These are phyloP conservation scores for Apophysomyces ossiformis DNA, from an alignment of 371 early-diverging fungal genomes.

Conservation along the genomic window DNA sequence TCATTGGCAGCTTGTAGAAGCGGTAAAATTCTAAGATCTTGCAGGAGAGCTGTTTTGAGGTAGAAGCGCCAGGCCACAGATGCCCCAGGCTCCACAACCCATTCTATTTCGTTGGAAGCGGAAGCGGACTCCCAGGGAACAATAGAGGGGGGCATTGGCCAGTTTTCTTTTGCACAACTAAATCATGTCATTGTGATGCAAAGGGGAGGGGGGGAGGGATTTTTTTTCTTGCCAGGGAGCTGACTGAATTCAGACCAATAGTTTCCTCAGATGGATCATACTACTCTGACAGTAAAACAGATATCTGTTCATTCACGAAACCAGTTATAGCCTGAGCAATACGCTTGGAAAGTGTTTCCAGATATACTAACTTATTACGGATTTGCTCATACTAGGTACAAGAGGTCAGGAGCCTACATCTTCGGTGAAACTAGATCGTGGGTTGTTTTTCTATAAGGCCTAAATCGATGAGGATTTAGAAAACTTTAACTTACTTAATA, in stretches of 20 bases:
- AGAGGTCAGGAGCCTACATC: too few species aligned
- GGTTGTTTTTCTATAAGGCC: too few species aligned
- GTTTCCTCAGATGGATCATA: background rate
- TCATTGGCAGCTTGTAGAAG: background rate
- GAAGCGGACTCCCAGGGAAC: background rate
- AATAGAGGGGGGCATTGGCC: slow-evolving; percentile 1
- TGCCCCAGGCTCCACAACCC: background rate
- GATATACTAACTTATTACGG: background rate
- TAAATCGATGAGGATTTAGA: too few species aligned
- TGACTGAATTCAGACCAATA: background rate
- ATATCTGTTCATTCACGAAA: too few species aligned
- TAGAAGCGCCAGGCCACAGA: background rate
- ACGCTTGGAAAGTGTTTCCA: too few species aligned
- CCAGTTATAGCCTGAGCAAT: too few species aligned
- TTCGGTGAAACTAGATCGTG: too few species aligned
- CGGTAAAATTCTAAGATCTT: background rate
- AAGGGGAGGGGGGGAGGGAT: too few species aligned
- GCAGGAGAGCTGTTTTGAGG: background rate
- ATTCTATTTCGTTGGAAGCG: background rate
- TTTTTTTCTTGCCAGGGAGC: background rate
- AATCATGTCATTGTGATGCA: too few species aligned
- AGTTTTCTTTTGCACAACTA: background rate
- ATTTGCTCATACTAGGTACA: background rate
- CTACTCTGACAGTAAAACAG: background rate
- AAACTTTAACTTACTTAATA: background rate